Base-by-base conservation (phyloP, 352 stramenopile genomes). In the Phytopythium helicoides region DNA sequence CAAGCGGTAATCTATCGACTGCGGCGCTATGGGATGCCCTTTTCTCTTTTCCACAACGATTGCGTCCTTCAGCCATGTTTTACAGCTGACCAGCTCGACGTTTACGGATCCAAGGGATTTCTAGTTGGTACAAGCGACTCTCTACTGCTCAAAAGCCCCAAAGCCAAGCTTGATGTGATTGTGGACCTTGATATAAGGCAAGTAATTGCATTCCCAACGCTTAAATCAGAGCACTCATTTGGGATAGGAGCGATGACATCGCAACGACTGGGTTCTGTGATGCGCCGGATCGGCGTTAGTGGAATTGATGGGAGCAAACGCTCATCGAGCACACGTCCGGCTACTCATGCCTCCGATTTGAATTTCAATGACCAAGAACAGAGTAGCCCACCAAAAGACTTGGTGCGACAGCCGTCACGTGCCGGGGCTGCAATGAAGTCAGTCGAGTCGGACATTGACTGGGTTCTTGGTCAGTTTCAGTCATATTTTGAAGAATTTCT, bases 401-500 rank as follows among this genome's bases (percentile, higher is more conserved):
- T 49, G 44, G 19, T 42, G 33, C 28, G 25, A n/a, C 28, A 55
- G 28, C 36, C 59, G 6, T 35, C 47, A 18, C 40, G 48, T 6
- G 45, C 34, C 1, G 54, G 23, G 2, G 50, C 57, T 1, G 25
- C 56, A 16, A 66, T 66, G 22, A 47, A 60, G 33, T 44, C 63
- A 3, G 38, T 56, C 18, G 62, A 73, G 16, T 66, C 68, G 0
- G 78, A 92, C 39, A 62, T 75, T 4, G 71, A 86, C 19, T 92
- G 79, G 76, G 55, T 89, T 0, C 57, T 88, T 6, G 50, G 48
- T 1, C 75, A 89, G 52, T 87, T 86, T 36, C 76, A 78, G 46
- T 47, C 46, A 12, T 89, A 86, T 58, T 87, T 87, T 56, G 74
- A 87, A 25, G 62, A 76, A 14, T 75, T 89, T 34, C 25, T 86